These are phyloP conservation scores for Ramichloridium luteum DNA, from an alignment of 2,329 filamentous ascomycete species.

Conservation along the genomic window DNA sequence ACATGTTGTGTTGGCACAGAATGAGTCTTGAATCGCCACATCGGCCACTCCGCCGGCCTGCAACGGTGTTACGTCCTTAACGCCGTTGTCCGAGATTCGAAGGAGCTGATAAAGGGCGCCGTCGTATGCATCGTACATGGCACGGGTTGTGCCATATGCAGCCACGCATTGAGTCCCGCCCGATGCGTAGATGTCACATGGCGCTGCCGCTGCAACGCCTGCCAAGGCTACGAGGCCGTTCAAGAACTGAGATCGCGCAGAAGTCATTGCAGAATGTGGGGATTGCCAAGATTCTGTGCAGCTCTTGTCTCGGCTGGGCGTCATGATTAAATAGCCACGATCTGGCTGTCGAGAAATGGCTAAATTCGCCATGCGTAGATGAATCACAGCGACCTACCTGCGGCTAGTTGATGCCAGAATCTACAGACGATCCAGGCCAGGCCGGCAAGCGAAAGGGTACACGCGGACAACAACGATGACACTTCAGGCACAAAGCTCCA, in stretches of 20 bases:
- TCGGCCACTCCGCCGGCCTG: conserved; percentile 51
- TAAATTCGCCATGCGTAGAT: no score
- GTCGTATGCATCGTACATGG: conserved; percentile 43
- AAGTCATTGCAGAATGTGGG: not conserved
- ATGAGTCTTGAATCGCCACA: conserved; percentile 45
- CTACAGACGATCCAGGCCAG: no score
- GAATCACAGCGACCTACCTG: no score
- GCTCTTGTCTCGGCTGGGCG: no score
- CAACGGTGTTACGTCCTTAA: conserved; percentile 38
- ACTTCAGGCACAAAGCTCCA: no score
- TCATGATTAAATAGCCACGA: no score
- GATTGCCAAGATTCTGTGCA: no score
- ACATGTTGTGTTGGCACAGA: conserved; percentile 50
- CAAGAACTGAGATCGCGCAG: conserved; percentile 3
- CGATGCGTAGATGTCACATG: conserved; percentile 49
- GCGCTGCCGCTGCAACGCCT: conserved; percentile 43
- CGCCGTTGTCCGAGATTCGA: conserved; percentile 42
- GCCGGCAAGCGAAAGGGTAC: no score
- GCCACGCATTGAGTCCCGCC: conserved; percentile 52
- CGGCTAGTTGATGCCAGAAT: no score
- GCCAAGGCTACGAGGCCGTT: conserved; percentile 1
- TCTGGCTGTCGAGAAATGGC: no score
- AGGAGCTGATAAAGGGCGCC: conserved; percentile 49
- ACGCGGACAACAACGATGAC: no score
- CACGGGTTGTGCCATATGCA: conserved; percentile 53